Base-by-base conservation (phyloP, 2,329 filamentous ascomycete species). In the Cryoendolithus antarcticus region DNA sequence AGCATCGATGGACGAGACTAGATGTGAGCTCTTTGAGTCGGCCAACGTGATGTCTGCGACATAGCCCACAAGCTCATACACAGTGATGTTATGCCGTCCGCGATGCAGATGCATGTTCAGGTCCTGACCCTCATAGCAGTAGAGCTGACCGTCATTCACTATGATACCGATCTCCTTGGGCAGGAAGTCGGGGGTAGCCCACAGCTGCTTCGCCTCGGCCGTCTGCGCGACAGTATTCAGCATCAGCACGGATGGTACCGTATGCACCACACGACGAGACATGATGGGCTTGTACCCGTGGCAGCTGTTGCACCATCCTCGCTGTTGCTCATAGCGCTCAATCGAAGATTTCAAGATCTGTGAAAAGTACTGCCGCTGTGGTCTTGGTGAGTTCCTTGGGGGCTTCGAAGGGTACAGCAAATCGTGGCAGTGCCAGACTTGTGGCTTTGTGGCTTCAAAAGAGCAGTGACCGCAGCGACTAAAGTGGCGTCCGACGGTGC, bases 81-180 rank as follows among this genome's bases (percentile, higher is more conserved):
- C 81, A 9, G 79, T 77, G 35, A 96, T 82, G 37, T 82, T 80
- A 42, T 88, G 82, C 5, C 80, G 80, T 13, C 82, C 83, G 27
- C 82, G 75, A 53, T 89, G 80, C 13, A 93, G 63, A 50, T 91
- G 84, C 35, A 83, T 63, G 55, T 80, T 81, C 47, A 98, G 62
- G 52, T 96, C 88, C 38, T 93, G 81, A 2, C 91, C 89, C 60
- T 98, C 88, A 48, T 86, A 96, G 60, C 88, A 95, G 61, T 85
- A 88, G 55, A 96, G 84, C 54, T 93, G 84, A n/a, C 85, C 86
- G 52, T 84, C 77, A 43, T 93, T 84, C 41, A 94, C 76, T 41
- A 93, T 84, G 53, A 98, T 76, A 30, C 91, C 91, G 52, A 98
- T 88, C 58, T 96, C 86, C 54, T 91, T 82, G 0, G 91, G 91